Evolutionary conservation across 768 basidiomycete genomes (phyloP).

Genomic region (Neoboletus subvelutipes): DNA sequence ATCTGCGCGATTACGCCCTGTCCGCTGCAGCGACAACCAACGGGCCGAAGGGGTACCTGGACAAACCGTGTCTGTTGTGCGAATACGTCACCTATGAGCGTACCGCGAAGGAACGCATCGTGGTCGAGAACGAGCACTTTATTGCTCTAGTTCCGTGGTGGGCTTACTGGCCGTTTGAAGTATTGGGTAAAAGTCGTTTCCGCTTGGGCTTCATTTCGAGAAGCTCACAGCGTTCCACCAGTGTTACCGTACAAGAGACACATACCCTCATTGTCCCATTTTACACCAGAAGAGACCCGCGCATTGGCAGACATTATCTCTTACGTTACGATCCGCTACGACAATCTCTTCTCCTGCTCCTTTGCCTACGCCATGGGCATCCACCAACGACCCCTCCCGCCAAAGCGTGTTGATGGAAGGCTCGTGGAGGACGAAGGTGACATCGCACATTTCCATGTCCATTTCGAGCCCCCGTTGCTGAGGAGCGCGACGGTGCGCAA

Average conservation of each 20-base stretch:
- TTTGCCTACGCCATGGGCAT: conserved; percentile 96
- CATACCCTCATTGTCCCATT: conserved; percentile 64
- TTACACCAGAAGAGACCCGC: conserved; percentile 57
- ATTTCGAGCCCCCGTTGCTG: conserved; percentile 83
- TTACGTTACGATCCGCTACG: conserved; percentile 63
- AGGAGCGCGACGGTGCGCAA: conserved; percentile 82
- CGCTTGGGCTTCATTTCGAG: neutral
- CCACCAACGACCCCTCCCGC: conserved; percentile 75
- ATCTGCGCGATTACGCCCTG: conserved; percentile 50
- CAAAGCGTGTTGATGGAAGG: conserved; percentile 26
- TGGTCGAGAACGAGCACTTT: conserved; percentile 74
- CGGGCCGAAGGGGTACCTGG: conserved; percentile 56
- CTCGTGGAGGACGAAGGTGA: conserved; percentile 44
- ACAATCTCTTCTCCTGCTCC: conserved; percentile 79
- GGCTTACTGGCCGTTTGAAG: conserved; percentile 93
- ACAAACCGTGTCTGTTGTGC: conserved; percentile 70
- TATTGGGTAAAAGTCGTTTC: conserved; percentile 48
- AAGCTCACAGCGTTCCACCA: conserved; percentile 26
- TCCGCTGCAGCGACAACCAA: conserved; percentile 31
- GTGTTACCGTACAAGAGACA: conserved; percentile 80
- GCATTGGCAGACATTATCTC: conserved; percentile 71
- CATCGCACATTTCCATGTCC: conserved; percentile 80
- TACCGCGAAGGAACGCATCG: conserved; percentile 55
- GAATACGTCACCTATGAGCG: conserved; percentile 76
- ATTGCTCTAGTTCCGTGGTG: conserved; percentile 90